phyloP scores from a whole-genome alignment of 768 basidiomycete species.

The Xerocomellus chrysenteron region DNA sequence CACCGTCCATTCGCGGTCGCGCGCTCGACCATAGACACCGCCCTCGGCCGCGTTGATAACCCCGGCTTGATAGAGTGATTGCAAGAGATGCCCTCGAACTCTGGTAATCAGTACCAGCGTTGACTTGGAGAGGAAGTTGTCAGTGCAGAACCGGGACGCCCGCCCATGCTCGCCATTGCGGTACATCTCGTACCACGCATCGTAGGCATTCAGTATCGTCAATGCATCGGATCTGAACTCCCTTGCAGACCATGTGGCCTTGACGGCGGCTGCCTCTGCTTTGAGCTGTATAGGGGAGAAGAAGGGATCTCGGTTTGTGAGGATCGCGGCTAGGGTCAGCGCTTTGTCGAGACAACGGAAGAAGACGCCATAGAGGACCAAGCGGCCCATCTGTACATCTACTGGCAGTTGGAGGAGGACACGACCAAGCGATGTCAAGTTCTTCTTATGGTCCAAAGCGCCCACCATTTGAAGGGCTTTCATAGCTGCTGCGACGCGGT shows the following conservation, averaged over 20 bases:
- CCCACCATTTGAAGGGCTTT: conserved; percentile 80
- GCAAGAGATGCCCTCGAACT: conserved; percentile 74
- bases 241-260: conserved; percentile 73
- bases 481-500: conserved; percentile 78
- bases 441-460: conserved; percentile 72
- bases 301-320: conserved; percentile 91
- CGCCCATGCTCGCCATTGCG: conserved; percentile 57
- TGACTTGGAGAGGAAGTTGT: conserved; percentile 89
- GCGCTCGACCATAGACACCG: conserved; percentile 37
- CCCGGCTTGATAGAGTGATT: conserved; percentile 74
- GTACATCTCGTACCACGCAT: conserved; percentile 76
- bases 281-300: conserved; percentile 78
- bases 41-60: conserved; percentile 82
- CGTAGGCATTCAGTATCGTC: conserved; percentile 76
- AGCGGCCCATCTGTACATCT: conserved; percentile 84
- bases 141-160: conserved; percentile 74
- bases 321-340: conserved; percentile 85
- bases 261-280: conserved; percentile 64
- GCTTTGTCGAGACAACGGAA: conserved; percentile 90
- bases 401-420: conserved; percentile 88
- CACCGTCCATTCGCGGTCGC: conserved; percentile 41
- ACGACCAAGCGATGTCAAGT: conserved; percentile 82
- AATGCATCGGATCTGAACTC: conserved; percentile 86
- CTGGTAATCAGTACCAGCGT: conserved; percentile 79
- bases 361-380: conserved; percentile 88